These are phyloP conservation scores for Hypoxylon sp. DNA, from an alignment of 2,329 filamentous ascomycete genomes.

Conservation along the genomic window DNA sequence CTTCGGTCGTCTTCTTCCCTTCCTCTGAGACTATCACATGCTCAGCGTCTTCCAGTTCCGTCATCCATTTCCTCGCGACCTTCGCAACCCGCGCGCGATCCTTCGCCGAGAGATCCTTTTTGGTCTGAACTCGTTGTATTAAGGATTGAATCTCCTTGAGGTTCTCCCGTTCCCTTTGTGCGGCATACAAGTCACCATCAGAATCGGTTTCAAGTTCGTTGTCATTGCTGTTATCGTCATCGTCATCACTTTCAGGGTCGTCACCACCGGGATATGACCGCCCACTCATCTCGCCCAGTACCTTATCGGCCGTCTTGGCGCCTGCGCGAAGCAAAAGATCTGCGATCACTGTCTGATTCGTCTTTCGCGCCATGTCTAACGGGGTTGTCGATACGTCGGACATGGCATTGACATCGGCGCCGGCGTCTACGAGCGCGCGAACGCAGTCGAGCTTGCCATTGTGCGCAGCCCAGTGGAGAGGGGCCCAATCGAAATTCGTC, in stretches of 20 bases:
- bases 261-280: not conserved
- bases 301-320: not conserved
- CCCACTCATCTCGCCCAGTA: not conserved
- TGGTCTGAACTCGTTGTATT: not conserved
- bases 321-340: not conserved
- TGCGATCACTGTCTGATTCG: not conserved
- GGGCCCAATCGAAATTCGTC: not conserved
- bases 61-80: not conserved
- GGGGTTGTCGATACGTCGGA: not conserved
- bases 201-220: not conserved
- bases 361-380: not conserved
- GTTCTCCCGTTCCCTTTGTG: not conserved
- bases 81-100: not conserved
- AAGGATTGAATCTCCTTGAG: not conserved
- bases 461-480: not conserved
- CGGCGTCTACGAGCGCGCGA: not conserved
- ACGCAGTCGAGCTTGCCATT: not conserved
- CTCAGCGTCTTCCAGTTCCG: not conserved
- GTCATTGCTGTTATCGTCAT: not conserved
- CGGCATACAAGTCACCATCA: not conserved
- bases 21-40: not conserved
- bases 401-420: not conserved
- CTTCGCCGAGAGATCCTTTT: not conserved
- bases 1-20: not conserved
- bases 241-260: not conserved